These are phyloP conservation scores for Batrachochytrium dendrobatidis DNA, from an alignment of 371 early-diverging fungal genomes.

Conservation along the genomic window DNA sequence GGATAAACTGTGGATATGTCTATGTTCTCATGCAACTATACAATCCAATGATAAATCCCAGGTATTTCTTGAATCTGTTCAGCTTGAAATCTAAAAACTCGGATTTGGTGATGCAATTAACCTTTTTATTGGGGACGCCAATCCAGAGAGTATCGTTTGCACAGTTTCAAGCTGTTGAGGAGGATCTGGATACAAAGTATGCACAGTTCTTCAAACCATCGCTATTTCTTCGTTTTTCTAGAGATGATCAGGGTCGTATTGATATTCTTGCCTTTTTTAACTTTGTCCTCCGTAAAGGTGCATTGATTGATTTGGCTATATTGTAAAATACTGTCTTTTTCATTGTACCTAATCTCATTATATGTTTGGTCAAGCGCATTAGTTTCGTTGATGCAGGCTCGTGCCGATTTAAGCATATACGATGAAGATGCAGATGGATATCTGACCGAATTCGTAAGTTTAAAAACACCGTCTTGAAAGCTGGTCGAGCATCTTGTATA, in stretches of 20 bases:
- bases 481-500: no score
- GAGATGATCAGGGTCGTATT: constrained; percentile 25
- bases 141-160: constrained; percentile 24
- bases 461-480: no score
- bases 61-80: constrained; percentile 5
- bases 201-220: constrained; percentile 25
- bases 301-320: background rate
- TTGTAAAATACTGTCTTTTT: background rate
- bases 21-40: constrained; percentile 16
- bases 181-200: constrained; percentile 24
- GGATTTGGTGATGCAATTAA: background rate
- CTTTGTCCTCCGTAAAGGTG: constrained; percentile 39
- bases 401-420: constrained; percentile 34
- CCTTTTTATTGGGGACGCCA: constrained; percentile 7
- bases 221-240: constrained; percentile 26
- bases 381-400: constrained; percentile 41
- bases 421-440: constrained; percentile 38
- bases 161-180: constrained; percentile 19
- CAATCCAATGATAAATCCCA: constrained; percentile 13
- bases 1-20: constrained; percentile 30
- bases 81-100: background rate
- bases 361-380: background rate
- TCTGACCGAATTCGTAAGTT: constrained; percentile 33
- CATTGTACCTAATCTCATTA: background rate
- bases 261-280: constrained; percentile 31